Evolutionary conservation across 83 land plant genomes (phyloP).

Genomic region (Diphasiastrum complanatum): DNA sequence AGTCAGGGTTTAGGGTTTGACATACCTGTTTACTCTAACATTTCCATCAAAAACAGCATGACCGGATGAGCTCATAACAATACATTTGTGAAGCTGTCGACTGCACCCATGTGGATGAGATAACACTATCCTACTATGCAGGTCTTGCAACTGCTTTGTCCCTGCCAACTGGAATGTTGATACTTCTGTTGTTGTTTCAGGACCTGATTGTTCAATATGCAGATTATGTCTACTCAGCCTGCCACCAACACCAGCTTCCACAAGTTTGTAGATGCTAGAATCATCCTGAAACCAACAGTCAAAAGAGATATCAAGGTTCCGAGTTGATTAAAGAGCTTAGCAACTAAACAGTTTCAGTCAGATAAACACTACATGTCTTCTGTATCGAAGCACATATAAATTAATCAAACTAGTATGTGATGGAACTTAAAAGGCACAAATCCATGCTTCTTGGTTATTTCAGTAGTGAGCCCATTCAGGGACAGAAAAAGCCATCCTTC

Average conservation of each 20-base stretch:
- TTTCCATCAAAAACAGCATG: conserved; percentile 15
- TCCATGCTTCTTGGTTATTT: too few relatives aligned
- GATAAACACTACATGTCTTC: too few relatives aligned
- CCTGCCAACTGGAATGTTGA: conserved; percentile 10
- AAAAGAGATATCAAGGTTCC: too few relatives aligned
- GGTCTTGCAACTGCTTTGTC: conserved; percentile 3
- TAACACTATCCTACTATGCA: conserved; percentile 1
- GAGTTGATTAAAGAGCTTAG: too few relatives aligned
- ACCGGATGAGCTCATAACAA: conserved; percentile 10
- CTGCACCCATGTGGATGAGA: conserved; percentile 1
- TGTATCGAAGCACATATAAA: too few relatives aligned
- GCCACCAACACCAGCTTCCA: conserved; percentile 6
- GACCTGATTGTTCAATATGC: conserved; percentile 8
- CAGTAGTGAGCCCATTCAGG: too few relatives aligned
- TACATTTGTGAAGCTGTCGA: conserved; percentile 12
- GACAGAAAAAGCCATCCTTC: too few relatives aligned
- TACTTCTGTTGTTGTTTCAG: conserved; percentile 7
- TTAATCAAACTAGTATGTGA: too few relatives aligned
- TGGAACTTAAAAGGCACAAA: too few relatives aligned
- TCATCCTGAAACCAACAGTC: conserved; percentile 3
- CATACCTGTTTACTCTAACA: conserved; percentile 9
- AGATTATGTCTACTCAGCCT: conserved; percentile 10
- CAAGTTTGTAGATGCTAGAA: neutral
- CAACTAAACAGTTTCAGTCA: too few relatives aligned
- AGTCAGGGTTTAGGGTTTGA: too few relatives aligned